These are phyloP conservation scores for Pilatotrama ljubarskyi DNA, from an alignment of 768 basidiomycete species.

Conservation along the genomic window DNA sequence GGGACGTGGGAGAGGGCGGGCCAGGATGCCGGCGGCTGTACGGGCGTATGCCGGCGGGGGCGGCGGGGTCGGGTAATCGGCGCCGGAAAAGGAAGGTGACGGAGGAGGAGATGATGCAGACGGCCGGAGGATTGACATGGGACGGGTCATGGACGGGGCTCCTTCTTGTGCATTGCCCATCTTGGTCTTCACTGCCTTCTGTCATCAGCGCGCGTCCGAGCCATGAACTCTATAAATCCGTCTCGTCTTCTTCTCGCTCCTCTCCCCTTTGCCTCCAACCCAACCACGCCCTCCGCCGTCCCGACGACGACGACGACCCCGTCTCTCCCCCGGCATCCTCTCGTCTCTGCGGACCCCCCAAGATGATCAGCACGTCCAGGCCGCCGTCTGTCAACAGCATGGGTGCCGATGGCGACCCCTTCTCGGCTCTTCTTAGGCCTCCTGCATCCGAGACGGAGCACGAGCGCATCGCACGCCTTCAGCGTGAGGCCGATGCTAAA, in stretches of 20 bases:
- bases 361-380: slow-evolving; percentile 48
- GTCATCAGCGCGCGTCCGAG: slow-evolving; percentile 19
- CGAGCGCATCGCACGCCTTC: slow-evolving; percentile 61
- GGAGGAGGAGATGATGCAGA: neutral
- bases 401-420: slow-evolving; percentile 59
- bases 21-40: slow-evolving; percentile 3
- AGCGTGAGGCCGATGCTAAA: slow-evolving; percentile 71
- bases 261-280: slow-evolving; percentile 23
- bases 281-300: slow-evolving; percentile 19
- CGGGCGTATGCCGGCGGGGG: neutral
- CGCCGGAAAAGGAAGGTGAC: neutral
- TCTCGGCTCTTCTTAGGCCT: slow-evolving; percentile 65
- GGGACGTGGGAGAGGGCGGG: neutral
- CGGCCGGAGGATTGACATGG: slow-evolving; percentile 14
- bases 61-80: neutral
- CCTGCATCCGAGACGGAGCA: slow-evolving; percentile 63
- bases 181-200: slow-evolving; percentile 20
- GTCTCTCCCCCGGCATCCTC: slow-evolving; percentile 18
- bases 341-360: slow-evolving; percentile 29
- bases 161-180: slow-evolving; percentile 13
- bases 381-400: slow-evolving; percentile 68
- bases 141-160: neutral
- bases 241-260: slow-evolving; percentile 11
- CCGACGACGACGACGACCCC: slow-evolving; percentile 7
- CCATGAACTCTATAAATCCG: slow-evolving; percentile 24